These are phyloP conservation scores for Ustilaginoidea virens DNA, from an alignment of 2,329 filamentous ascomycete genomes.

Conservation along the genomic window DNA sequence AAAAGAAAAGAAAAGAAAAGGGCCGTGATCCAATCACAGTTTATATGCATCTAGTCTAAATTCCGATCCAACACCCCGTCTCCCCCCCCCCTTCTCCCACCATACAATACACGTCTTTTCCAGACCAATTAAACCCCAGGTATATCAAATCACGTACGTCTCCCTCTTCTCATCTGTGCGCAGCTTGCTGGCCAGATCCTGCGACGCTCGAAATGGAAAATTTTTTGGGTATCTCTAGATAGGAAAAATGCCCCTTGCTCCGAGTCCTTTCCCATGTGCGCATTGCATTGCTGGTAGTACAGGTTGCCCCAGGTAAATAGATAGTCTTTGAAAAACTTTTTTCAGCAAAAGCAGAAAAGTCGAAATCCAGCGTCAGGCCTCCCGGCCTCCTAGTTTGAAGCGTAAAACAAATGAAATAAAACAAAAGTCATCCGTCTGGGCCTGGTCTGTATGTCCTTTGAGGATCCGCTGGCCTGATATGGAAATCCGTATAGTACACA, in stretches of 20 bases:
- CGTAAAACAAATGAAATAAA: neutral
- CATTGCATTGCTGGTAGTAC: constrained; percentile 17
- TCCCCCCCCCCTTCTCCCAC: no score
- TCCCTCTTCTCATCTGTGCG: constrained; percentile 4
- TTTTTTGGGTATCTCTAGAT: constrained; percentile 22
- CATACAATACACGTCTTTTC: neutral
- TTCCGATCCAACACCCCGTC: no score
- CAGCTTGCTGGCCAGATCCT: constrained; percentile 4
- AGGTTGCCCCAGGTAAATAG: constrained; percentile 14
- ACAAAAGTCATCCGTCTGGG: neutral
- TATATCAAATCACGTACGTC: constrained; percentile 2
- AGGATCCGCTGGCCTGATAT: constrained; percentile 7
- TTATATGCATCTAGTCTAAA: constrained; percentile 3
- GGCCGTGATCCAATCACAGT: no score
- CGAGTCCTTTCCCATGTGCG: constrained; percentile 9
- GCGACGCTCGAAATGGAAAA: constrained; percentile 6
- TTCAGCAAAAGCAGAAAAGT: constrained; percentile 7
- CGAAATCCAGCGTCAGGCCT: constrained; percentile 8
- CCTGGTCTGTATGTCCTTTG: constrained; percentile 2
- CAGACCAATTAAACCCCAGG: constrained; percentile 1
- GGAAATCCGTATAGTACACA: constrained; percentile 4
- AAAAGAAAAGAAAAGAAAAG: no score
- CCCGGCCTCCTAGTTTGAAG: constrained; percentile 2
- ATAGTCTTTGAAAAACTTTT: constrained; percentile 1
- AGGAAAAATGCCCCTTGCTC: constrained; percentile 16